phyloP scores from a whole-genome alignment of 2,329 filamentous ascomycete species.

The Scytalidium lignicola region DNA sequence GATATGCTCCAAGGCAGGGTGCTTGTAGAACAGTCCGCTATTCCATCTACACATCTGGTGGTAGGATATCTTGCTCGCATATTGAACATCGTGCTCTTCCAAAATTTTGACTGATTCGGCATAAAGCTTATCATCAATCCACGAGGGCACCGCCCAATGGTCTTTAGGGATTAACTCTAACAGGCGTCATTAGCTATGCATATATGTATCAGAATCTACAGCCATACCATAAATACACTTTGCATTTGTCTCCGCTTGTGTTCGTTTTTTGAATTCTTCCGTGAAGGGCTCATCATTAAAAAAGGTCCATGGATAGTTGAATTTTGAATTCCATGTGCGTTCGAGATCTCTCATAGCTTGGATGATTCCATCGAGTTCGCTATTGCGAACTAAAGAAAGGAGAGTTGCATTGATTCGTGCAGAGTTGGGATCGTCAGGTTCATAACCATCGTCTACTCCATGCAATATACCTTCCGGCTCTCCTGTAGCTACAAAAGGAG shows the following conservation, averaged over 20 bases:
- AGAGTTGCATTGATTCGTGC: constrained; percentile 91
- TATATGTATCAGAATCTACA: neutral
- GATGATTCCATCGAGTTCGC: constrained; percentile 79
- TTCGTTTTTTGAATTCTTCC: constrained; percentile 85
- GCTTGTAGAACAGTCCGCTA: constrained; percentile 95
- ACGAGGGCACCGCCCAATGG: constrained; percentile 87
- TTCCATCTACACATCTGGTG: constrained; percentile 99
- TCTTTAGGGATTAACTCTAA: constrained; percentile 84
- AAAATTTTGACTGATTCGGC: constrained; percentile 78
- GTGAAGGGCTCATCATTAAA: constrained; percentile 95
- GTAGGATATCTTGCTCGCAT: constrained; percentile 83
- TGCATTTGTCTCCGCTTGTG: constrained; percentile 77
- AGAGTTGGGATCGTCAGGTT: constrained; percentile 66
- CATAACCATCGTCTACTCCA: constrained; percentile 72
- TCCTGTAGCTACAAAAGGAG: constrained; percentile 56
- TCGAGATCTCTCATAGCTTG: constrained; percentile 89
- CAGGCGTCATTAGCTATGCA: constrained; percentile 15
- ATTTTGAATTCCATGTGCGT: constrained; percentile 94
- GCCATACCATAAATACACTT: constrained; percentile 73
- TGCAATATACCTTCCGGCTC: constrained; percentile 76
- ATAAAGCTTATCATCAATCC: constrained; percentile 88
- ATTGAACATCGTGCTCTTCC: constrained; percentile 81
- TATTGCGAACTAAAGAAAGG: constrained; percentile 85
- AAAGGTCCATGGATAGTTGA: constrained; percentile 99
- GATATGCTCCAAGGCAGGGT: constrained; percentile 74